Base-by-base conservation (phyloP, 148 eudicot genomes). In the Fagopyrum homotropicum region DNA sequence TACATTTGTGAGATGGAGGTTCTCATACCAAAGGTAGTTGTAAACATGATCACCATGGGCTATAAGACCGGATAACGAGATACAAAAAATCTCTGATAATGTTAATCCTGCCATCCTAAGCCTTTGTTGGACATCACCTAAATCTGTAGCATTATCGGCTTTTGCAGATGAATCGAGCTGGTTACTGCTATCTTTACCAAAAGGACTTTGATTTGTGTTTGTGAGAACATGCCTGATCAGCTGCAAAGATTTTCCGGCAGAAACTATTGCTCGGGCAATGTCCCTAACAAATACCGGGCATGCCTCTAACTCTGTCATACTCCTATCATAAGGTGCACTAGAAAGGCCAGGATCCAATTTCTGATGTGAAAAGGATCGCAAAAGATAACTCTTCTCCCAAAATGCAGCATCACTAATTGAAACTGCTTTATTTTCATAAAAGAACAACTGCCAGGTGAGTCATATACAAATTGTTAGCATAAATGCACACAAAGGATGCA, bases 171-270 rank as follows among this genome's bases (percentile, higher is more conserved):
- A 49, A 59, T 63, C 81, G 73, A 79, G 40, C 46, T 77, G 81
- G 7, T 72, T 44, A 68, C 80, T 69, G 75, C 75, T 69, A 40
- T 78, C 81, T 72, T 61, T 80, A 26, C 79, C 76, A 81, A 80
- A 77, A 59, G 77, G 63, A 45, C 70, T 61, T 45, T 69, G 76
- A 78, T 56, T 68, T 56, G 82, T 79, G 66, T 77, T 77, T 75
- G 78, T 66, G 9, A 93, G 97, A 79, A 86, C 85, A 84, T 92
- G 96, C 73, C 81, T 87, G 54, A 89, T 90, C 54, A 92, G 85
- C 85, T 95, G 97, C 89, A 95, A 83, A 26, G 98, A 92, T 80
- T 95, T 95, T 75, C 98, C 98, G 80, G 96, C 93, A 68, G 98
- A 95, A 80, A 95, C 83, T 50, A 95, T 85, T 52, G 86, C 89